A percentile compares a stretch with the other conserved stretches of the same genome.
Evolutionary conservation across 441 rosid species (phyloP).

Genomic region (Erysimum pusillum): DNA sequence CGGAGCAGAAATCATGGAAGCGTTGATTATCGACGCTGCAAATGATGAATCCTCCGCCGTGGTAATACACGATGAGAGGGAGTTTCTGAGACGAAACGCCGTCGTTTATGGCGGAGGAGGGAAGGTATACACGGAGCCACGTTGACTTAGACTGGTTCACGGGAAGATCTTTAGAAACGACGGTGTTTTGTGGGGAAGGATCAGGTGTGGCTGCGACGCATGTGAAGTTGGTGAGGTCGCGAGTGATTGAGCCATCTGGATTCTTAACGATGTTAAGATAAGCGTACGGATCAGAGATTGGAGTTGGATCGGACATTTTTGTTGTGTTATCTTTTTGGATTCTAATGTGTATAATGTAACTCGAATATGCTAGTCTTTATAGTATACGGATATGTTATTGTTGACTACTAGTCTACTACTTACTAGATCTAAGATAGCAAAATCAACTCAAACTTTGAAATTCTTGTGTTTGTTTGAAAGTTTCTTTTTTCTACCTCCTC

Average conservation of each 20-base stretch:
- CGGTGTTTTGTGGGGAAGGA: slow-evolving; percentile 31
- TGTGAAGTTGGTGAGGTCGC: slow-evolving; percentile 32
- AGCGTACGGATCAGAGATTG: slow-evolving; percentile 54
- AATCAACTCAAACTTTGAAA: too few species aligned
- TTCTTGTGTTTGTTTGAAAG: too few species aligned
- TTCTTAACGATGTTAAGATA: slow-evolving; percentile 48
- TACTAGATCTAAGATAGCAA: too few species aligned
- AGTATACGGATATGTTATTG: too few species aligned
- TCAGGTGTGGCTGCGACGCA: slow-evolving; percentile 44
- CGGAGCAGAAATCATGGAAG: slow-evolving; percentile 47
- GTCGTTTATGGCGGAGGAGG: slow-evolving; percentile 34
- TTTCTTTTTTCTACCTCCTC: too few species aligned
- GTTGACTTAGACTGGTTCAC: slow-evolving; percentile 46
- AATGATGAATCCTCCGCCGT: slow-evolving; percentile 64
- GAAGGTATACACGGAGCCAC: slow-evolving; percentile 57
- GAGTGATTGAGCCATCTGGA: slow-evolving; percentile 62
- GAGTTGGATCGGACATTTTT: slow-evolving; percentile 31
- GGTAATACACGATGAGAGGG: slow-evolving; percentile 60
- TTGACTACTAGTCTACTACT: too few species aligned
- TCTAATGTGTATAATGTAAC: background rate
- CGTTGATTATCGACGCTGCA: slow-evolving; percentile 30
- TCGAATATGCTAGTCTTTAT: background rate
- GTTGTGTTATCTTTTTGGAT: background rate
- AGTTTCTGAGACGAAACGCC: slow-evolving; percentile 38
- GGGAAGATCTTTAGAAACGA: slow-evolving; percentile 44